Percentiles rank a stretch among this genome's conserved stretches.
These are phyloP conservation scores for Pythium aphanidermatum DNA, from an alignment of 352 stramenopile genomes.

Conservation along the genomic window DNA sequence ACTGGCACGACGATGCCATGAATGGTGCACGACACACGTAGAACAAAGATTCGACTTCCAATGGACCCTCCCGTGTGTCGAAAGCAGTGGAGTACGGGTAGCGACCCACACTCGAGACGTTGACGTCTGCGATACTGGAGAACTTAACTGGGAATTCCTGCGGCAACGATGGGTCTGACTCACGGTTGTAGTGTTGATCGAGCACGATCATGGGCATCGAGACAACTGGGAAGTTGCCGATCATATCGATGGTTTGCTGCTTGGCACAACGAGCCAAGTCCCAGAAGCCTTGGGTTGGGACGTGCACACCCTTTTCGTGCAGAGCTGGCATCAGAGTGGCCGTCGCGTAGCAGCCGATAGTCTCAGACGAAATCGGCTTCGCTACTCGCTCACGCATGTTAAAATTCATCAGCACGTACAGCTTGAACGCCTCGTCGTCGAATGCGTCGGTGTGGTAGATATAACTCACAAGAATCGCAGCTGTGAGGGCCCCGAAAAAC, in stretches of 20 bases:
- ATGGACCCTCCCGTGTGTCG: neutral
- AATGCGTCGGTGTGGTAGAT: slow-evolving; percentile 6
- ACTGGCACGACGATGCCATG: neutral
- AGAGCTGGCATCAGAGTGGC: slow-evolving; percentile 18
- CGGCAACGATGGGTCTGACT: slow-evolving; percentile 1
- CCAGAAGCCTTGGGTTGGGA: slow-evolving; percentile 31
- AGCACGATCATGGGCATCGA: neutral
- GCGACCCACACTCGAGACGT: slow-evolving; percentile 8
- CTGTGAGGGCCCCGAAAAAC: slow-evolving; percentile 29
- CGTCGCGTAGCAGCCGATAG: slow-evolving; percentile 33
- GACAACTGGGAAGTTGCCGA: neutral
- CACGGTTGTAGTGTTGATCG: slow-evolving; percentile 7
- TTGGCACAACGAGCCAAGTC: slow-evolving; percentile 34
- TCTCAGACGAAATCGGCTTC: slow-evolving; percentile 21
- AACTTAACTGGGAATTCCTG: slow-evolving; percentile 5
- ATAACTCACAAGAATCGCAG: slow-evolving; percentile 25
- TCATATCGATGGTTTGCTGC: slow-evolving; percentile 12
- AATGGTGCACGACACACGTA: neutral
- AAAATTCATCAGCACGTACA: slow-evolving; percentile 28
- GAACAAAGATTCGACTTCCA: slow-evolving; percentile 6
- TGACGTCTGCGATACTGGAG: slow-evolving; percentile 1
- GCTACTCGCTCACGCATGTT: slow-evolving; percentile 42
- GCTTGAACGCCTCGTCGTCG: slow-evolving; percentile 27
- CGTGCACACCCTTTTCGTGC: slow-evolving; percentile 14
- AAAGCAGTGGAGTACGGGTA: slow-evolving; percentile 3